Evolutionary conservation across 2,329 filamentous ascomycete species (phyloP).

Genomic region (Xylaria sp.): DNA sequence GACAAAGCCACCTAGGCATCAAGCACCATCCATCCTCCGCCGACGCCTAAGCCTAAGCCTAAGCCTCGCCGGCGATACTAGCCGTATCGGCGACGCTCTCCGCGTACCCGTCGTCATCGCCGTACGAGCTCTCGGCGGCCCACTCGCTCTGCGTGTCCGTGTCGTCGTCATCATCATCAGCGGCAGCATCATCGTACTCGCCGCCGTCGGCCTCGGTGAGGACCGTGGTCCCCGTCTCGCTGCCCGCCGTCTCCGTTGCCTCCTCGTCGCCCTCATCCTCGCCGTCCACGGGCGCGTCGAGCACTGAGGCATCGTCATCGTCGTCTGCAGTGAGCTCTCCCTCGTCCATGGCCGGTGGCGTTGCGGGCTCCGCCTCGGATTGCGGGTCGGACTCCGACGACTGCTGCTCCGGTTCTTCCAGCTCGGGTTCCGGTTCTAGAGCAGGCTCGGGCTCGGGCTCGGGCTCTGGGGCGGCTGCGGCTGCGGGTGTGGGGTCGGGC

Average conservation of each 20-base stretch:
- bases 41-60: slow-evolving; percentile 41
- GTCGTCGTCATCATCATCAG: slow-evolving; percentile 44
- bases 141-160: slow-evolving; percentile 50
- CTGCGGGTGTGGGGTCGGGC: no score
- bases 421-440: background rate
- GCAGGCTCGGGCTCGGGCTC: slow-evolving; percentile 14
- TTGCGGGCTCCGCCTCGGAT: background rate
- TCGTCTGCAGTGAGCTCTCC: slow-evolving; percentile 38
- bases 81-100: slow-evolving; percentile 36
- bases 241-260: slow-evolving; percentile 44
- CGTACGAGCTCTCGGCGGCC: slow-evolving; percentile 27
- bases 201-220: slow-evolving; percentile 40
- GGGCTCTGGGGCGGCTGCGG: no score
- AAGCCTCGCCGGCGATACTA: slow-evolving; percentile 37
- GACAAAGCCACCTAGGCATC: no score
- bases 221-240: slow-evolving; percentile 56
- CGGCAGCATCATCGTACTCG: slow-evolving; percentile 35
- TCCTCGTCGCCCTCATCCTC: slow-evolving; percentile 21
- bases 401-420: no score
- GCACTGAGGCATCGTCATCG: slow-evolving; percentile 27
- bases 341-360: slow-evolving; percentile 15
- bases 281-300: slow-evolving; percentile 8
- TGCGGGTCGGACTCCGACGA: background rate
- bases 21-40: slow-evolving; percentile 41
- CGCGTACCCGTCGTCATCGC: slow-evolving; percentile 28